Base-by-base conservation (phyloP, 352 stramenopile species). In the Globisporangium ultimum region DNA sequence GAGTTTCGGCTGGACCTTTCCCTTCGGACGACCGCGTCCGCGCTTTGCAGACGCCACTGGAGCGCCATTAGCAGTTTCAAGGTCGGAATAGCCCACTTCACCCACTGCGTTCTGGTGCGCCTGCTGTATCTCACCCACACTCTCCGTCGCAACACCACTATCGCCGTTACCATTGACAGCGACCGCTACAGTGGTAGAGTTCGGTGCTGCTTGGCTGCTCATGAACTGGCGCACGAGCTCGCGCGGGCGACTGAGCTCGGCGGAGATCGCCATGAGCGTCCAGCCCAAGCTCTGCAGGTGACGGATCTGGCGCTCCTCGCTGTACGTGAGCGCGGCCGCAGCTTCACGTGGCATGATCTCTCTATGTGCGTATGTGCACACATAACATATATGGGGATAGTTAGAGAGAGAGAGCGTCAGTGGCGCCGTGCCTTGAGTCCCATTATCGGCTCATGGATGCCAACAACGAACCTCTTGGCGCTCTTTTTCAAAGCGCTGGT, bases 231-330 rank as follows among this genome's bases (percentile, higher is more conserved):
- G 50, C 6, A 55, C 50, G 18, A 48, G 36, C 13, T 48, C 51
- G 36, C 21, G 51, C 51, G 51, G 38, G 1, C 38, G 51, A 17
- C 47, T 22, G 14, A 57, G 36, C 38, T 57, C 51, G 36, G 14
- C 20, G 8, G 51, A 48, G 51, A 57, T 57, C 34, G 51, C 14
- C 36, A n/a, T 36, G 36, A 32, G 51, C 14, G 51, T 57, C 51
- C 51, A 57, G 36, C 51, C 51, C 13, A 57, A 40, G 18, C 28
- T 11, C 20, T 46, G 41, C 36, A 55, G n/a, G 34, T 47, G 21
- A 34, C 50, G 50, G n/a, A 57, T 14, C 38, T 57, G 51, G 7
- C 38, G 51, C 38, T 57, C 36, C 36, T 57, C 51, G 2, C 8
- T 13, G 51, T 22, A 36, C 51, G 51, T 48, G 20, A 57, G 51